phyloP scores from a whole-genome alignment of 495 filamentous ascomycete species.

The Aspergillus affinis region DNA sequence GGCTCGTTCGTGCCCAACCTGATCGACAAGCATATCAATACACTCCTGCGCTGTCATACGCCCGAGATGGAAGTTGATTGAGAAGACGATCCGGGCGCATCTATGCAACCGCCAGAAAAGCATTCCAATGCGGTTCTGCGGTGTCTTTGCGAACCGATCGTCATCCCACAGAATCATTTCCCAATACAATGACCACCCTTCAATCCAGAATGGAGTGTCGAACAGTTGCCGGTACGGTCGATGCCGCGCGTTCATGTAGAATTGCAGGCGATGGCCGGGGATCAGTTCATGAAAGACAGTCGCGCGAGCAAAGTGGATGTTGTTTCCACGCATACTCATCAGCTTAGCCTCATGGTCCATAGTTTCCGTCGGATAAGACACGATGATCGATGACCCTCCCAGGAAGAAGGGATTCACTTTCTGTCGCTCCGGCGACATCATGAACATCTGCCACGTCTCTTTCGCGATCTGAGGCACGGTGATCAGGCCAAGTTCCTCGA shows the following conservation, averaged over 20 bases:
- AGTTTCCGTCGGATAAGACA: constrained; percentile 48
- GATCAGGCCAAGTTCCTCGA: constrained; percentile 41
- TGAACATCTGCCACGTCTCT: constrained; percentile 50
- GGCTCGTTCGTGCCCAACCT: background rate
- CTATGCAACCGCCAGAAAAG: constrained; percentile 44
- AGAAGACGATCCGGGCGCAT: constrained; percentile 53
- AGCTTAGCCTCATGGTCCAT: constrained; percentile 51
- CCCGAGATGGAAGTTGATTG: constrained; percentile 50
- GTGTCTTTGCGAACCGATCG: background rate
- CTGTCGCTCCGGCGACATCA: constrained; percentile 50
- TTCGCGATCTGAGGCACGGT: constrained; percentile 49
- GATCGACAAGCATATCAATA: constrained; percentile 35
- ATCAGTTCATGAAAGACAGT: constrained; percentile 58
- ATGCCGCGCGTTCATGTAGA: constrained; percentile 40
- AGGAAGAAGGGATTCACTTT: constrained; percentile 55
- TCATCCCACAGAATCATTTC: constrained; percentile 32
- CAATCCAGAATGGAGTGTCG: constrained; percentile 52
- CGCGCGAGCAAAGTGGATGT: constrained; percentile 49
- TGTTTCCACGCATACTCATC: constrained; percentile 55
- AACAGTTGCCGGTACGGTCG: constrained; percentile 47
- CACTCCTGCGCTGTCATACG: constrained; percentile 46
- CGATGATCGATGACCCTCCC: constrained; percentile 46
- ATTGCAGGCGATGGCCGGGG: constrained; percentile 53
- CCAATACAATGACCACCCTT: constrained; percentile 57
- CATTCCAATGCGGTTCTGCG: background rate